Conservation (phyloP, 192 early-diverging fungal genomes). For the Obelidium mucronatum region DNA sequence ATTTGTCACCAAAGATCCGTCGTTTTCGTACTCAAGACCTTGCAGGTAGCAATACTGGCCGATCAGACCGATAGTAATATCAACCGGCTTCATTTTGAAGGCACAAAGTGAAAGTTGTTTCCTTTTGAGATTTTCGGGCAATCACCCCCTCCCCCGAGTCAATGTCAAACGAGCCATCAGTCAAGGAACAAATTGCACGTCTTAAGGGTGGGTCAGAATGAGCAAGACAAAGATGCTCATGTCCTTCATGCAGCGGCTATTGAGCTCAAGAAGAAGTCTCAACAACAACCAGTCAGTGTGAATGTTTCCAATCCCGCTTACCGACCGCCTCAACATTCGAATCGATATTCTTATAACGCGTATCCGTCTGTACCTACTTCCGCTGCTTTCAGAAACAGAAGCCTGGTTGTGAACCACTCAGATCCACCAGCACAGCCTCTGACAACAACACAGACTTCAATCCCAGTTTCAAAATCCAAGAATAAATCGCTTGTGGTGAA, state of each 20-base stretch:
- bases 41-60: slow-evolving; percentile 4
- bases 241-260: neutral
- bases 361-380: neutral
- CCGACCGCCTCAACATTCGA: neutral
- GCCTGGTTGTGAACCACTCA: neutral
- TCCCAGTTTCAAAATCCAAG: neutral
- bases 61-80: slow-evolving; percentile 4
- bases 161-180: neutral
- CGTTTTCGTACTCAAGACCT: neutral
- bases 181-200: slow-evolving; percentile 17
- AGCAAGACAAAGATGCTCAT: neutral
- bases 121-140: too few species aligned
- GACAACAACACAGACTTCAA: neutral
- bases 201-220: neutral
- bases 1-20: slow-evolving; percentile 1
- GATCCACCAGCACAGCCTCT: neutral
- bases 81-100: neutral
- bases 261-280: neutral
- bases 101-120: neutral
- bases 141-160: too few species aligned
- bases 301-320: neutral
- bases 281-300: neutral
- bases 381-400: neutral
- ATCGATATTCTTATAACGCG: neutral
- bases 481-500: neutral